Percentiles rank a stretch among this genome's conserved stretches.
Conservation (phyloP, 2,329 filamentous ascomycete genomes). For the Microdochium trichocladiopsis region DNA sequence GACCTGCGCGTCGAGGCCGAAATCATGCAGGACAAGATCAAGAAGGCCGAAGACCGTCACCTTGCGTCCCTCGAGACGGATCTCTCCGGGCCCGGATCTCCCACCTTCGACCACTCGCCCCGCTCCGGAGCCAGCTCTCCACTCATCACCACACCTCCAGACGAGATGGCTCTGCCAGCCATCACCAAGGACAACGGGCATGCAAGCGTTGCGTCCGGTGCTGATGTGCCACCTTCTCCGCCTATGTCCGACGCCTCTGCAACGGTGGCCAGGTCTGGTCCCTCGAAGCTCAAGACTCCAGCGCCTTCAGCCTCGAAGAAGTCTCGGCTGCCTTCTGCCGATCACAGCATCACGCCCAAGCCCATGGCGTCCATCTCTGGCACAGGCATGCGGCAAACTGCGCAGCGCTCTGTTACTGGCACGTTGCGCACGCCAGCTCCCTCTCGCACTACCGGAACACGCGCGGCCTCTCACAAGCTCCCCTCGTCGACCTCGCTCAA, state of each 20-base stretch:
- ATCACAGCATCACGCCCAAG: conserved; percentile 47
- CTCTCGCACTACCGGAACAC: conserved; percentile 37
- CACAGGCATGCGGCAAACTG: conserved; percentile 26
- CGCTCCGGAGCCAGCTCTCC: conserved; percentile 84
- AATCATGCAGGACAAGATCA: conserved; percentile 89
- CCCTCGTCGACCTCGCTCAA: conserved; percentile 67
- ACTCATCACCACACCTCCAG: conserved; percentile 81
- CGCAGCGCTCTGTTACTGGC: conserved; percentile 38
- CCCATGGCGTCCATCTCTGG: conserved; percentile 32
- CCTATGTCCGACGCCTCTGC: conserved; percentile 82
- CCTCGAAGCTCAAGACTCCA: conserved; percentile 33
- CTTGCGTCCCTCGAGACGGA: conserved; percentile 54
- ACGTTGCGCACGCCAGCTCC: conserved; percentile 36
- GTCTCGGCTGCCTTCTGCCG: conserved; percentile 47
- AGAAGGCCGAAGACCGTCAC: conserved; percentile 57
- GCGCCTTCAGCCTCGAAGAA: conserved; percentile 28
- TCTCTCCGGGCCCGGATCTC: conserved; percentile 58
- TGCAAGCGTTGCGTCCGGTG: conserved; percentile 50
- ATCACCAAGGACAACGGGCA: conserved; percentile 25
- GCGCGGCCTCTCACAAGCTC: conserved; percentile 39
- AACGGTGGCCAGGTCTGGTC: conserved; percentile 41
- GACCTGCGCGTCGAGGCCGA: conserved; percentile 94
- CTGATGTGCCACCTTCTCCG: conserved; percentile 75
- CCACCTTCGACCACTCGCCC: conserved; percentile 70
- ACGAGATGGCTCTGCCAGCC: conserved; percentile 51